Evolutionary conservation across 1,284 basidiomycete species (phyloP), one percentile per base, ranked within the genome.

Genomic region (Microbotryum saponariae): DNA sequence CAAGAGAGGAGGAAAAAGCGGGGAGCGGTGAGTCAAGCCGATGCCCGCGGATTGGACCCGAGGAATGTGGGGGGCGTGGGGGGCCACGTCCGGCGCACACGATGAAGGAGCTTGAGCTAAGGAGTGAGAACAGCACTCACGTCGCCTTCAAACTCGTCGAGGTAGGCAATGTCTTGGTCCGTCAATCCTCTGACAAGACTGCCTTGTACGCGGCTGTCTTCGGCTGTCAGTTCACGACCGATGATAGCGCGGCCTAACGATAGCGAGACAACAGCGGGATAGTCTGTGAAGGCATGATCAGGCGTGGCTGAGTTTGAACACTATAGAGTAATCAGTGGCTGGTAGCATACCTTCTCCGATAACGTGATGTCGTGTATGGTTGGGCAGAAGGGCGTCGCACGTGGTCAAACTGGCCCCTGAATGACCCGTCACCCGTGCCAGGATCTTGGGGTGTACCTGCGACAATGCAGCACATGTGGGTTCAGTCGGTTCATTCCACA

Each of bases 101-200:
- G 14, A 31, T 31, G 31, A 18, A 6, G 12, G 37, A 42, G 37
- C 12, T 42, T 12, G 4, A 42, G 37, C 37, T 18, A 42, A 10
- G 37, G 37, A 42, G 1, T 3, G 12, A 42, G 37, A 18, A 12
- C 23, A 27, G 5, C 23, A 80, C 85, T 74, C 71, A 90, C 90
- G 58, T 81, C 73, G 20, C 87, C 89, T 75, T 93, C 91, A 65
- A 91, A 93, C 7, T 80, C 67, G 73, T 92, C 88, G 5, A 89
- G 75, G 4, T 81, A 75, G 4, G 70, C 70, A 1, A 91, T 77
- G 69, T 91, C 88, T 20, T 71, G 52, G 10, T 75, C 71, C 0
- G 80, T 82, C 52, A 91, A 77, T 1, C 88, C 88, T 0, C 74
- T 74, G 4, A 90, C 86, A 37, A 89, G 72, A 9, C 83, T 85